phyloP scores from a whole-genome alignment of 306 rosid species.

The Dicorynia guianensis region DNA sequence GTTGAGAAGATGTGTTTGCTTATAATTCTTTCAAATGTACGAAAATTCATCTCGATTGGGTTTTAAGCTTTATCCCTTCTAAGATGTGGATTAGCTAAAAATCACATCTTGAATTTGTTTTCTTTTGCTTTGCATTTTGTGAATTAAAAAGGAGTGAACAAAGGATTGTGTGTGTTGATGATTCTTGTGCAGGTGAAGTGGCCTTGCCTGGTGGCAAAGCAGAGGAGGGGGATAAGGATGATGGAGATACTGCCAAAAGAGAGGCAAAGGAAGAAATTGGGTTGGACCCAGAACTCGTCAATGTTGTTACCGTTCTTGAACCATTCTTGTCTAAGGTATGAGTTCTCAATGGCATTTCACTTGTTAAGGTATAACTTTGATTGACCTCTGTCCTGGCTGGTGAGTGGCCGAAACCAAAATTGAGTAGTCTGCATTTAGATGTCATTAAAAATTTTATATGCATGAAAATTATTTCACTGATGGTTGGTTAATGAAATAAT shows the following conservation, averaged over 20 bases:
- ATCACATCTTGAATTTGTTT: neutral
- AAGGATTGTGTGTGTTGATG: conserved; percentile 13
- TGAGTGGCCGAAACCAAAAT: neutral
- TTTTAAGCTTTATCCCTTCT: neutral
- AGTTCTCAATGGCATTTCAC: neutral
- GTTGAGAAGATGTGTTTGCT: conserved; percentile 20
- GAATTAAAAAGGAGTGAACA: conserved; percentile 16
- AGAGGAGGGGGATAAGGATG: conserved; percentile 91
- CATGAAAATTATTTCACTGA: conserved; percentile 15
- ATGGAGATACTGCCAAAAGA: conserved; percentile 85
- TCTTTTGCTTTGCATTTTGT: conserved; percentile 4
- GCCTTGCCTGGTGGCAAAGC: conserved; percentile 96
- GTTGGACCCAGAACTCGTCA: conserved; percentile 80
- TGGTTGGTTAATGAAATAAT: conserved; percentile 31
- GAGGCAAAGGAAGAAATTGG: conserved; percentile 96
- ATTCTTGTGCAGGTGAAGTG: conserved; percentile 73
- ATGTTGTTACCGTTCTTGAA: conserved; percentile 83
- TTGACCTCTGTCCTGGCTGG: neutral
- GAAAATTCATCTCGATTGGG: neutral
- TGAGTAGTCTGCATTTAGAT: conserved; percentile 7
- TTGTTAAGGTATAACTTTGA: no score
- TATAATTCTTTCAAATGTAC: no score
- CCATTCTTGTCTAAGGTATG: conserved; percentile 94
- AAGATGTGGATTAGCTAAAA: neutral
- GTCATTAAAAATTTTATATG: neutral